Evolutionary conservation across 805 yeast genomes (phyloP), one percentile per base, ranked within the genome.

Genomic region (Hanseniaspora singularis): DNA sequence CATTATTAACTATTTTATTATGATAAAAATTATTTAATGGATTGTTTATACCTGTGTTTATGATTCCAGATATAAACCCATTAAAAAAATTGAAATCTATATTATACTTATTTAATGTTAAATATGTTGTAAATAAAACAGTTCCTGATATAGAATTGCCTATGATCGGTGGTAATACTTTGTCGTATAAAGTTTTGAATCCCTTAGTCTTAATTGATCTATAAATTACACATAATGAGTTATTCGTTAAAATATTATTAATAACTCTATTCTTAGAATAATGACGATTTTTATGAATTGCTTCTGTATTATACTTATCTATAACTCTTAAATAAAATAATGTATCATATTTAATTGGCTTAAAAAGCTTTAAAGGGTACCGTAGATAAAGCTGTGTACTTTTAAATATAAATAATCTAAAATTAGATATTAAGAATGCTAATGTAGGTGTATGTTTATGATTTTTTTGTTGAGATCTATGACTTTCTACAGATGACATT

Each of bases 21-120:
- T 94, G 76, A 57, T 81, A 82, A 3, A 89, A 76, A 7, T 96
- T 95, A 63, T 89, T 96, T 4, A 89, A 70, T 0, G 97, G 97
- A 1, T 96, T 89, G 1, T 95, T 95, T 0, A 85, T 88, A 15
- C 85, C 64, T n/a, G 94, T 81, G 55, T 92, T 95, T 20, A 78
- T 76, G 0, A 80, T 76, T 1, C 96, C 96, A 0, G 96, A 96
- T 0, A 84, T 52, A 48, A 79, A 76, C 0, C 97, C 97, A 0
- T 96, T 85, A 1, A 19, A 7, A 40, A 46, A 40, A 10, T 33
- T 18, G 15, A 18, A 9, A 14, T 52, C 42, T 0, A 59, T 58
- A 30, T 54, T 51, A 14, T 51, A 51, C 31, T 54, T 43, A 41
- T 55, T 53, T 24, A 74, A 62, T 0, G 77, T 68, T 53, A 88